Evolutionary conservation across 768 basidiomycete genomes (phyloP).

Genomic region (Scleroderma bovista): DNA sequence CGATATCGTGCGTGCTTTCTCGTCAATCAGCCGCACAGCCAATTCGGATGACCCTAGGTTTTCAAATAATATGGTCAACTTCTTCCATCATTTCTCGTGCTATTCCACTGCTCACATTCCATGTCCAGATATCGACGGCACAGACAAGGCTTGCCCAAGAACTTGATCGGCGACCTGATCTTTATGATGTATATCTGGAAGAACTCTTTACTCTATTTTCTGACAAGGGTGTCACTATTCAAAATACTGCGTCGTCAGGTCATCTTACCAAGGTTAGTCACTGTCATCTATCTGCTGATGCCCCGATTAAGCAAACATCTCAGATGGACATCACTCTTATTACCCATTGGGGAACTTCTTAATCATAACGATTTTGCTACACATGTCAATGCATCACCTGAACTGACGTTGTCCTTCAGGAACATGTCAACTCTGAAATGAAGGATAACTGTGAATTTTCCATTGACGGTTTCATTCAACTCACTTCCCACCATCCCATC

Average conservation of each 20-base stretch:
- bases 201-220: no score
- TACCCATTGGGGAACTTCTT: conserved; percentile 89
- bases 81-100: not conserved
- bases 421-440: no score
- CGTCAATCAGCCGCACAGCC: conserved; percentile 74
- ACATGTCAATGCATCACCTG: no score
- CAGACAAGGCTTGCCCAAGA: no score
- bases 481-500: conserved; percentile 60
- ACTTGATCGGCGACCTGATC: no score
- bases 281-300: conserved; percentile 4
- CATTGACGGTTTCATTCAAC: conserved; percentile 46
- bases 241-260: conserved; percentile 67
- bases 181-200: no score
- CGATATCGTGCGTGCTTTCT: conserved; percentile 83
- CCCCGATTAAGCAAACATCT: conserved; percentile 3
- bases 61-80: conserved; percentile 80
- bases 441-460: conserved; percentile 44
- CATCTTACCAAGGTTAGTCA: conserved; percentile 53
- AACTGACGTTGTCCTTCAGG: no score
- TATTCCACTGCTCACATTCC: not conserved
- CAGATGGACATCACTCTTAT: conserved; percentile 79
- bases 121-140: conserved; percentile 67
- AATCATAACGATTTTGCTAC: conserved; percentile 63
- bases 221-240: no score
- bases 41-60: no score